Percentiles rank a stretch among this genome's conserved stretches.
Evolutionary conservation across 768 basidiomycete genomes (phyloP).

Genomic region (Roridomyces roridus): DNA sequence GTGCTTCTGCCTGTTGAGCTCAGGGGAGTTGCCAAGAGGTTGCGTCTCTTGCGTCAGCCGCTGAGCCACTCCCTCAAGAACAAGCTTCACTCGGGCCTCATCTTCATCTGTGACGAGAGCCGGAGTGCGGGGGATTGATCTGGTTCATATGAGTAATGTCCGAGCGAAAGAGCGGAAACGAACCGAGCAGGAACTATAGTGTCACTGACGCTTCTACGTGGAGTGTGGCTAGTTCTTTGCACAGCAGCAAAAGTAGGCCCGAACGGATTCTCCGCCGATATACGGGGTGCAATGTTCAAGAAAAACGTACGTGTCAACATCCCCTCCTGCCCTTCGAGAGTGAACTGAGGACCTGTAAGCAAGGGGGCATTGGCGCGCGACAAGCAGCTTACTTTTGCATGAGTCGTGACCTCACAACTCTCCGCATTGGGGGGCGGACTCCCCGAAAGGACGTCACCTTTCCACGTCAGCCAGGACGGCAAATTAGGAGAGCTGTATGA

Average conservation of each 20-base stretch:
- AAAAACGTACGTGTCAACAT: constrained; percentile 69
- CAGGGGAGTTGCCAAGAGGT: constrained; percentile 66
- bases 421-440: constrained; percentile 79
- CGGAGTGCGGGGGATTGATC: constrained; percentile 20
- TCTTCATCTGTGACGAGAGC: constrained; percentile 31
- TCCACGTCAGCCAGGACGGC: constrained; percentile 91
- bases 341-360: constrained; percentile 63
- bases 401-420: constrained; percentile 74
- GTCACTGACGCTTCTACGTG: constrained; percentile 21
- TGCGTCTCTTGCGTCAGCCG: constrained; percentile 79
- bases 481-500: constrained; percentile 80
- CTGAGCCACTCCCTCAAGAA: constrained; percentile 77
- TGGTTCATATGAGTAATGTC: not conserved
- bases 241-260: constrained; percentile 37
- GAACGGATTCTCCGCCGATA: constrained; percentile 47
- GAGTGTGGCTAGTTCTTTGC: constrained; percentile 10
- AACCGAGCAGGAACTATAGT: constrained; percentile 20
- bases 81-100: constrained; percentile 79
- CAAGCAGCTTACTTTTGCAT: constrained; percentile 66
- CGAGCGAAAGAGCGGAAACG: not conserved
- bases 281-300: constrained; percentile 72
- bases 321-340: constrained; percentile 78
- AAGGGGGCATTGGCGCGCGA: constrained; percentile 12
- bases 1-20: constrained; percentile 82
- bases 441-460: constrained; percentile 81